phyloP scores from a whole-genome alignment of 108 stramenopile genomes.

The Schizochytrium sp. region DNA sequence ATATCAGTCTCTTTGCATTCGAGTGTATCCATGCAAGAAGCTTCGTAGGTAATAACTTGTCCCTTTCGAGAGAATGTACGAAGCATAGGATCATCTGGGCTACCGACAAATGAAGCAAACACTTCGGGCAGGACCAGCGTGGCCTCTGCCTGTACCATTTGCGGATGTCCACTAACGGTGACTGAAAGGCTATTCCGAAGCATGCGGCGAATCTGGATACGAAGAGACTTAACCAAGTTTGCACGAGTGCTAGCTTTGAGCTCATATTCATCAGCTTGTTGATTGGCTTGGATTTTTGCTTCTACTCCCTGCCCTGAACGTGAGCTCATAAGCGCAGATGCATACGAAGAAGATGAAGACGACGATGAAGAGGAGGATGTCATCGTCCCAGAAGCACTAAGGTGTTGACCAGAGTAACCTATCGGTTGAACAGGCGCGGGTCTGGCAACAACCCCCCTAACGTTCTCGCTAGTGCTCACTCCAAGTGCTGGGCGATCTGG shows the following conservation, averaged over 20 bases:
- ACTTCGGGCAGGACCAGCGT: slow-evolving; percentile 1
- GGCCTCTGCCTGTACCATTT: background rate
- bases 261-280: background rate
- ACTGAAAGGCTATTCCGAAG: background rate
- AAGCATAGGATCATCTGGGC: background rate
- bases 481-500: background rate
- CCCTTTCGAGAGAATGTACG: background rate
- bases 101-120: background rate
- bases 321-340: background rate
- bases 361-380: slow-evolving; percentile 8
- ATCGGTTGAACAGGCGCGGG: too few species aligned
- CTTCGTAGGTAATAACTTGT: background rate
- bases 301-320: background rate
- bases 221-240: slow-evolving; percentile 8
- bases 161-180: background rate
- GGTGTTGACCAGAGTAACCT: too few species aligned
- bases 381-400: background rate
- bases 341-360: background rate
- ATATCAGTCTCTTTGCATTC: background rate
- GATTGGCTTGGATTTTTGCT: background rate
- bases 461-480: background rate
- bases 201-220: background rate
- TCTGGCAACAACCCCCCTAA: background rate
- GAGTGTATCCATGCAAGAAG: background rate
- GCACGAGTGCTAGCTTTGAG: background rate